Conservation (phyloP, 495 filamentous ascomycete genomes). For the Xylaria nigripes region DNA sequence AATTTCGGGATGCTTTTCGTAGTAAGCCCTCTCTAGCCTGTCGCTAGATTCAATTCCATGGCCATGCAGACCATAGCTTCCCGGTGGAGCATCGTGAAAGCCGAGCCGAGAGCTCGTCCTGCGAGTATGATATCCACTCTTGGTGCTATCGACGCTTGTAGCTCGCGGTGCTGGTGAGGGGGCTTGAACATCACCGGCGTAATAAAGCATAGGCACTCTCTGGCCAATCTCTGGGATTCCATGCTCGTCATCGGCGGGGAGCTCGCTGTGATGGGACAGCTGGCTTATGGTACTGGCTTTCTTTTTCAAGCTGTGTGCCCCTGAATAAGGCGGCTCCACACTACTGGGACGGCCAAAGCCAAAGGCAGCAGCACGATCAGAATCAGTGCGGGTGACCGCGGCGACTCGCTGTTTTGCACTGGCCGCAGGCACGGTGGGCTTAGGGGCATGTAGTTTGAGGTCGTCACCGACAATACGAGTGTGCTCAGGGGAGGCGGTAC, state of each 20-base stretch:
- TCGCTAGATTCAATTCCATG: conserved; percentile 63
- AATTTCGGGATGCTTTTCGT: conserved; percentile 78
- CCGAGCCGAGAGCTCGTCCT: conserved; percentile 38
- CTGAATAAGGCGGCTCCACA: conserved; percentile 31
- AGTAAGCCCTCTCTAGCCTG: conserved; percentile 80
- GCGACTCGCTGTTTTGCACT: conserved; percentile 74
- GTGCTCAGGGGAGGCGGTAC: conserved; percentile 48
- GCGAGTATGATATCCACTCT: conserved; percentile 58
- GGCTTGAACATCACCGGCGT: conserved; percentile 94
- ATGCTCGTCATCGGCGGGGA: conserved; percentile 56
- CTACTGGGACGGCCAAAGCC: conserved; percentile 63
- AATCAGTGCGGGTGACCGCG: conserved; percentile 82
- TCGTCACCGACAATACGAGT: conserved; percentile 72
- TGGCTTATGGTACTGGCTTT: conserved; percentile 53
- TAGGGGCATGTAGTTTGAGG: conserved; percentile 84
- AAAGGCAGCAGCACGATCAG: conserved; percentile 68
- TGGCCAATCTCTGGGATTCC: conserved; percentile 87
- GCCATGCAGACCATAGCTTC: conserved; percentile 79
- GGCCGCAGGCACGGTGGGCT: conserved; percentile 67
- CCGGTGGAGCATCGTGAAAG: conserved; percentile 49
- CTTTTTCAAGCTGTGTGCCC: conserved; percentile 45
- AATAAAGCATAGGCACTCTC: conserved; percentile 86
- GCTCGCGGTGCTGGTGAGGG: conserved; percentile 70
- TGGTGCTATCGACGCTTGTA: conserved; percentile 45
- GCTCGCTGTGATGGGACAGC: conserved; percentile 37